Evolutionary conservation across 495 filamentous ascomycete genomes (phyloP), one percentile per base, ranked within the genome.

Genomic region (Penicillium manginii): DNA sequence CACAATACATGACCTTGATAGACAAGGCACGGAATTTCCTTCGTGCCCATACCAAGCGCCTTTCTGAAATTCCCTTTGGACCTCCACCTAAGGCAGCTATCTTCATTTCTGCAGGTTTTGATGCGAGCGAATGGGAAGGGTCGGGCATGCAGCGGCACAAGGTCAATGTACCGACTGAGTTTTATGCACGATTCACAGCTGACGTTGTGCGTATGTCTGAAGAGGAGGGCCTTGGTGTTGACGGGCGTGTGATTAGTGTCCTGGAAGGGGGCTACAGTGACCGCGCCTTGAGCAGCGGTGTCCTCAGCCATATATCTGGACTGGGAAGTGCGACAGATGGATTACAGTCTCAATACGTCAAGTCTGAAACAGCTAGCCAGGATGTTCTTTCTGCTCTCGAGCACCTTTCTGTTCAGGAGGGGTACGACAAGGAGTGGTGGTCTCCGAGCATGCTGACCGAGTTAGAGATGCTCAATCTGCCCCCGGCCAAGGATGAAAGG

Each of bases 261-360:
- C 82, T 98, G 11, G 94, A 98, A 70, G 94, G 94, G 22, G 94
- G 94, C 0, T 98, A 98, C 68, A 96, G 91, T 66, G 91, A 98
- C 67, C 84, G 92, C 50, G 94, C 94, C 19, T 71, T 98, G 52
- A 89, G 83, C 64, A 94, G 88, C 35, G 94, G 96, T 31, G 87
- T 96, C 5, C 71, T 97, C 37, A 93, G 92, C 67, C 94, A 98
- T 72, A 62, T 98, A 5, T 87, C 89, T 60, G 94, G 92, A 9
- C 77, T 96, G 37, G 83, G 83, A 18, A 86, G 72, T 52, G 40
- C 55, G 23, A 55, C 35, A 17, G 52, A 61, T 55, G 15, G 47
- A 4, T 29, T 43, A 15, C 12, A 43, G 40, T 17, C 40, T 43
- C 3, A 43, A 19, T n/a, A 43, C 8, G 52, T 62, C 46, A 62